A percentile compares a stretch with the other conserved stretches of the same genome.
Evolutionary conservation across 179 eudicot species (phyloP).

Genomic region (Spinacia oleracea): DNA sequence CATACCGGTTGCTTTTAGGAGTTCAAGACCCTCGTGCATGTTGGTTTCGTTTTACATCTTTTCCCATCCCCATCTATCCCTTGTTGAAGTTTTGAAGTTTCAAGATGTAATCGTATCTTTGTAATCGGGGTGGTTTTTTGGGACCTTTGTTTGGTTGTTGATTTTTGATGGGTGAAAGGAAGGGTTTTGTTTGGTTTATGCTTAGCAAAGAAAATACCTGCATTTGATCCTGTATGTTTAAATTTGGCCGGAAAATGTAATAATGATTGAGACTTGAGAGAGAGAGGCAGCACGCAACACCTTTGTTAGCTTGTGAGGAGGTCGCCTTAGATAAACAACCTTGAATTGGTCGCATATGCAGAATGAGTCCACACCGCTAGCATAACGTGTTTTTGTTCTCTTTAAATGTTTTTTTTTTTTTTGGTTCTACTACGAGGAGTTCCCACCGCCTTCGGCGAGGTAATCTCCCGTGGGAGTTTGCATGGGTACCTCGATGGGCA

Average conservation of each 20-base stretch:
- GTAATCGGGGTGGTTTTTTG: no score
- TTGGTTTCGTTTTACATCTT: neutral
- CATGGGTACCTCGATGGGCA: no score
- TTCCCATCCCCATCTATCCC: neutral
- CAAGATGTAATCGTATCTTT: no score
- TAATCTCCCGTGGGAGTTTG: no score
- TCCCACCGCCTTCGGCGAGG: no score
- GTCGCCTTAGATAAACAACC: neutral
- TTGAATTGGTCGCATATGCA: no score
- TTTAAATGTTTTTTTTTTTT: neutral
- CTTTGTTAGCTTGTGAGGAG: neutral
- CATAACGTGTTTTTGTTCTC: neutral
- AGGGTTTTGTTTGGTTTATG: neutral
- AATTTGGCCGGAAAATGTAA: neutral
- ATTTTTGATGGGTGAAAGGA: slow-evolving; percentile 16
- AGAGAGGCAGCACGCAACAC: no score
- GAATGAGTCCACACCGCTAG: neutral
- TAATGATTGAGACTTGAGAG: no score
- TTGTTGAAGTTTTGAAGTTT: neutral
- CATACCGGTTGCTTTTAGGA: neutral
- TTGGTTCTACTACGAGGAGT: no score
- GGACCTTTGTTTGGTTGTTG: neutral
- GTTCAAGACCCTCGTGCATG: neutral
- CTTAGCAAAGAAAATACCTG: neutral
- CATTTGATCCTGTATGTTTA: neutral